A percentile compares a stretch with the other conserved stretches of the same genome.
These are phyloP conservation scores for Diddensiella transvaalensis DNA, from an alignment of 805 yeast species.

Conservation along the genomic window DNA sequence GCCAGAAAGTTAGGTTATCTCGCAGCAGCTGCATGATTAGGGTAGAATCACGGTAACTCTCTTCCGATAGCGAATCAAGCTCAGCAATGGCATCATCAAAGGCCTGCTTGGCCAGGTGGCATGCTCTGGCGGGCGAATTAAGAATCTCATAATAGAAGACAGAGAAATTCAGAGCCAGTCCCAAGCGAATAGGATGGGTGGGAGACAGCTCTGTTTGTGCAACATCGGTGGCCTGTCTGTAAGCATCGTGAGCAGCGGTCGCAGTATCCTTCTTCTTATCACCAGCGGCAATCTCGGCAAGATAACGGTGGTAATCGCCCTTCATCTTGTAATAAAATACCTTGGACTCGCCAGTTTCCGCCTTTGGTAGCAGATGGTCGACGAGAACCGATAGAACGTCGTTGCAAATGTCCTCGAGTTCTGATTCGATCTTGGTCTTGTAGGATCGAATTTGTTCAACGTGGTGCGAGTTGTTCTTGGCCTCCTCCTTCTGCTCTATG, in stretches of 20 bases:
- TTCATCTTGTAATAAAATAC: slow-evolving; percentile 99
- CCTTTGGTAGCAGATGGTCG: slow-evolving; percentile 87
- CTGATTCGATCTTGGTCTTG: slow-evolving; percentile 93
- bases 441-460: slow-evolving; percentile 88
- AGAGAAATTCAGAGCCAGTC: slow-evolving; percentile 95
- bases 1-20: slow-evolving; percentile 97
- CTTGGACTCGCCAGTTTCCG: slow-evolving; percentile 96
- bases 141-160: slow-evolving; percentile 98
- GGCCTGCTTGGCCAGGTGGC: slow-evolving; percentile 98
- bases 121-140: slow-evolving; percentile 97
- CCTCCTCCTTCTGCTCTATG: slow-evolving; percentile 98
- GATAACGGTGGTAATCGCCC: slow-evolving; percentile 99
- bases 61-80: slow-evolving; percentile 95
- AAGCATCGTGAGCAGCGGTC: slow-evolving; percentile 89
- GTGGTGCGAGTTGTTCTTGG: slow-evolving; percentile 88
- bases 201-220: slow-evolving; percentile 98
- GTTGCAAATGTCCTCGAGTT: slow-evolving; percentile 91
- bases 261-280: slow-evolving; percentile 95
- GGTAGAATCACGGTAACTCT: slow-evolving; percentile 96
- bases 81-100: slow-evolving; percentile 99
- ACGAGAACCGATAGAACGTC: slow-evolving; percentile 88
- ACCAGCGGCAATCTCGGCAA: slow-evolving; percentile 94
- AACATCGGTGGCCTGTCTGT: slow-evolving; percentile 94
- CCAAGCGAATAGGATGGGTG: slow-evolving; percentile 98
- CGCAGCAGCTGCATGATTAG: slow-evolving; percentile 97